Percentiles rank a stretch among this genome's conserved stretches.
Evolutionary conservation across 2,329 filamentous ascomycete genomes (phyloP).

Genomic region (Lasiodiplodia citricola): DNA sequence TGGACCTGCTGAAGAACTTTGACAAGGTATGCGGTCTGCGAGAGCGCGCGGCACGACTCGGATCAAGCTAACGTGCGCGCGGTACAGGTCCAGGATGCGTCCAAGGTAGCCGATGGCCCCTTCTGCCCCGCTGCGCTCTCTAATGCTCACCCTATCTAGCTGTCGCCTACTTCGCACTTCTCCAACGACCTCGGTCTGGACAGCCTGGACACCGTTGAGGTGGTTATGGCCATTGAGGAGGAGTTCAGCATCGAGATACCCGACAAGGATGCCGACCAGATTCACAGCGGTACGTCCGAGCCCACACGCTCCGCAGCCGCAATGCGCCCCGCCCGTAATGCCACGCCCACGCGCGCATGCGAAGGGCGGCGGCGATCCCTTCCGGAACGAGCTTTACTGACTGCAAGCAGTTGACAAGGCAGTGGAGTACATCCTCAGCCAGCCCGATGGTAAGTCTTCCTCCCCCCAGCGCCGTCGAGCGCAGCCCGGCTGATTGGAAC

Average conservation of each 20-base stretch:
- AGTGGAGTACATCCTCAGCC: conserved; percentile 89
- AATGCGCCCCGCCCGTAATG: not conserved
- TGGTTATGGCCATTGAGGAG: conserved; percentile 99
- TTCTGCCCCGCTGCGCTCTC: not conserved
- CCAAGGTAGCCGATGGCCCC: conserved; percentile 55
- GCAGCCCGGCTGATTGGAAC: conserved; percentile 31
- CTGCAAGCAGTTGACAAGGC: conserved; percentile 79
- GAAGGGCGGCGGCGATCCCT: not conserved
- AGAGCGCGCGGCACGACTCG: conserved; percentile 10
- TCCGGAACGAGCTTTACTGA: conserved; percentile 36
- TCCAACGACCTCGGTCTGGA: conserved; percentile 96
- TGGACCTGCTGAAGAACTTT: conserved; percentile 91
- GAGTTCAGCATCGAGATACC: conserved; percentile 95
- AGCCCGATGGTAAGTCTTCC: conserved; percentile 79
- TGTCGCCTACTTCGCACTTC: conserved; percentile 86
- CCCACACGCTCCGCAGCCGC: not conserved
- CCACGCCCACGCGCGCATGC: not conserved
- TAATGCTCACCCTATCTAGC: conserved; percentile 59
- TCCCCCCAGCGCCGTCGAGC: not conserved
- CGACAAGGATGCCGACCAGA: conserved; percentile 93
- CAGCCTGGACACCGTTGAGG: conserved; percentile 97
- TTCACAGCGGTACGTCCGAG: conserved; percentile 80
- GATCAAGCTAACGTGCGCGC: conserved; percentile 34
- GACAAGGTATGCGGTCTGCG: conserved; percentile 74
- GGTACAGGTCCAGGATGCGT: conserved; percentile 64